Percentiles rank a stretch among this genome's conserved stretches.
Conservation (phyloP, 2,329 filamentous ascomycete genomes). For the Cercospora brassicicola region DNA sequence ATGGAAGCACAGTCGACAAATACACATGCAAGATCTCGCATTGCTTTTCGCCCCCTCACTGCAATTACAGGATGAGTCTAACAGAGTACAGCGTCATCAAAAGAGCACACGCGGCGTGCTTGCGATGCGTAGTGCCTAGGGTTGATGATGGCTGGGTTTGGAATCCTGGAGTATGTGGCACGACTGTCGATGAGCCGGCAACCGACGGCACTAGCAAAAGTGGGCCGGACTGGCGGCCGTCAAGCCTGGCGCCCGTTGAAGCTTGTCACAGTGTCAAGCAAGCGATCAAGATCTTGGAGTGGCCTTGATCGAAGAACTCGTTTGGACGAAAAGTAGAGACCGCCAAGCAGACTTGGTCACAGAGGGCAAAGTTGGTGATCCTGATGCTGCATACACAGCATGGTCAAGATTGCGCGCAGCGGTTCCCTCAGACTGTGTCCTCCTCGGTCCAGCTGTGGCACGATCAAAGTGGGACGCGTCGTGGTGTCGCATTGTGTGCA, state of each 20-base stretch:
- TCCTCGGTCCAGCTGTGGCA: neutral
- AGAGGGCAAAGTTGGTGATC: neutral
- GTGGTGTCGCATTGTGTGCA: neutral
- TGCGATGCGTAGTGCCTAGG: neutral
- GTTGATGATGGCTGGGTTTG: neutral
- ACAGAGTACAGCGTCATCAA: neutral
- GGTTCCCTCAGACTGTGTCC: neutral
- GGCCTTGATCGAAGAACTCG: neutral
- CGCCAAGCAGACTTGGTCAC: neutral
- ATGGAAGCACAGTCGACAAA: neutral
- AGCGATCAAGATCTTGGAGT: neutral
- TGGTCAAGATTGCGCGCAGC: neutral
- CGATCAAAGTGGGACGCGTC: neutral
- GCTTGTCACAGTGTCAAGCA: neutral
- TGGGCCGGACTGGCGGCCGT: neutral
- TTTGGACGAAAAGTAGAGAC: neutral
- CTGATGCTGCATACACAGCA: neutral
- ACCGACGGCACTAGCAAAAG: neutral
- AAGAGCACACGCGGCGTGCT: neutral
- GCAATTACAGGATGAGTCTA: neutral
- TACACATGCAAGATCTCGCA: neutral
- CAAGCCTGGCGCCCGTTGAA: neutral
- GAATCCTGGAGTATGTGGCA: neutral
- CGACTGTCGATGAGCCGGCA: neutral
- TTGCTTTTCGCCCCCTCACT: neutral